phyloP scores from a whole-genome alignment of 106 monocot genomes.

The Posidonia australis region DNA sequence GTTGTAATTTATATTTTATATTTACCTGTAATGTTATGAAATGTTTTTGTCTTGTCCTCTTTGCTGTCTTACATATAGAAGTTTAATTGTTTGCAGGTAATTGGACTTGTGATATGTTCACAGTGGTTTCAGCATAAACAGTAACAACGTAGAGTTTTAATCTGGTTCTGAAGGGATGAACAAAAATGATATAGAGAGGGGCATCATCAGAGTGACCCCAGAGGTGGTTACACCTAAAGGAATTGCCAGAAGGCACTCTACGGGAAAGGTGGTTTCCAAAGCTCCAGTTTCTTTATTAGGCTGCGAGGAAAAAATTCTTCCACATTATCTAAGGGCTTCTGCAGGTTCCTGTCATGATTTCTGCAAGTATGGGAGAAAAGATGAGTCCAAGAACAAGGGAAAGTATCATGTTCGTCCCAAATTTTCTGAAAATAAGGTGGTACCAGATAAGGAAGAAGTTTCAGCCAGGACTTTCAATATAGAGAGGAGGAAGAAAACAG shows the following conservation, averaged over 20 bases:
- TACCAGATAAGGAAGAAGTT: background rate
- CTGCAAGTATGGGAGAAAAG: conserved; percentile 62
- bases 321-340: conserved; percentile 50
- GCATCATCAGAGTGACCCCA: background rate
- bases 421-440: background rate
- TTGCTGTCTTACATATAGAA: background rate
- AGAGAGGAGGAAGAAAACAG: conserved; percentile 15
- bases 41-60: no score
- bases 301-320: conserved; percentile 19
- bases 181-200: background rate
- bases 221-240: background rate
- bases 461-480: conserved; percentile 5
- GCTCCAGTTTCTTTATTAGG: conserved; percentile 12
- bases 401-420: conserved; percentile 9
- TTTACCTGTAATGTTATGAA: no score
- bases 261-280: conserved; percentile 11
- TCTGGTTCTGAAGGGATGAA: background rate
- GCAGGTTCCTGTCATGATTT: conserved; percentile 58
- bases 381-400: conserved; percentile 29
- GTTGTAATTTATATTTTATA: no score
- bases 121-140: background rate
- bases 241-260: conserved; percentile 20
- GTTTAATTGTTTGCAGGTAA: background rate
- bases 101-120: background rate
- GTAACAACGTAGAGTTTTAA: background rate